These are phyloP conservation scores for Aspergillus glaucus DNA, from an alignment of 2,329 filamentous ascomycete genomes.

Conservation along the genomic window DNA sequence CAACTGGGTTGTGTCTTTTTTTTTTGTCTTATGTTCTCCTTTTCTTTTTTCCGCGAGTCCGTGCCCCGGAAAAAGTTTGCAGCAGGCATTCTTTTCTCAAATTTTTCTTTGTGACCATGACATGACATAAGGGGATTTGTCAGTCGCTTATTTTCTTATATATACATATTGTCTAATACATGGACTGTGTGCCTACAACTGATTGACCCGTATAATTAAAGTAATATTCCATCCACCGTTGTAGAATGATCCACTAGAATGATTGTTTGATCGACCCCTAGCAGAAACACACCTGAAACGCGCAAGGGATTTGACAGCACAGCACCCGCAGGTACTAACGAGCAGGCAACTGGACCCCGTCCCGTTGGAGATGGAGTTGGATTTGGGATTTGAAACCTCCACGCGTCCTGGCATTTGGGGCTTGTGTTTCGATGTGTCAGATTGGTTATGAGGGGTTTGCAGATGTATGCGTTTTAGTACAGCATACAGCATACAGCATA, in stretches of 20 bases:
- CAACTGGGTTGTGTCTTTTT: too few species aligned
- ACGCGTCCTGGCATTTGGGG: background rate
- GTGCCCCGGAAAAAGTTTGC: slow-evolving; percentile 8
- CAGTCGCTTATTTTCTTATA: background rate
- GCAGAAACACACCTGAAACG: background rate
- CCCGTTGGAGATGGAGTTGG: background rate
- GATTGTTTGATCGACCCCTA: background rate
- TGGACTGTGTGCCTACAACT: background rate
- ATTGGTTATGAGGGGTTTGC: too few species aligned
- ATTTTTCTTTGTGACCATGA: background rate
- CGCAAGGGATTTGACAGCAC: too few species aligned
- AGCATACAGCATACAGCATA: too few species aligned
- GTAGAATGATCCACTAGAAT: background rate
- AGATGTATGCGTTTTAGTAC: too few species aligned
- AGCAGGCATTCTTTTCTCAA: slow-evolving; percentile 10
- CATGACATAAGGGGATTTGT: background rate
- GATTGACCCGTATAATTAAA: background rate
- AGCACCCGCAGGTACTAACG: too few species aligned
- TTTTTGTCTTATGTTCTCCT: background rate
- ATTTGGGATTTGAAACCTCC: background rate
- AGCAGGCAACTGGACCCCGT: too few species aligned
- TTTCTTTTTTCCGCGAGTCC: slow-evolving; percentile 11
- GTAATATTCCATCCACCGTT: background rate
- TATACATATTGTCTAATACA: background rate
- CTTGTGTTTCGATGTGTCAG: too few species aligned